Evolutionary conservation across 805 yeast genomes (phyloP).

Genomic region (Metschnikowia kunwiensis): DNA sequence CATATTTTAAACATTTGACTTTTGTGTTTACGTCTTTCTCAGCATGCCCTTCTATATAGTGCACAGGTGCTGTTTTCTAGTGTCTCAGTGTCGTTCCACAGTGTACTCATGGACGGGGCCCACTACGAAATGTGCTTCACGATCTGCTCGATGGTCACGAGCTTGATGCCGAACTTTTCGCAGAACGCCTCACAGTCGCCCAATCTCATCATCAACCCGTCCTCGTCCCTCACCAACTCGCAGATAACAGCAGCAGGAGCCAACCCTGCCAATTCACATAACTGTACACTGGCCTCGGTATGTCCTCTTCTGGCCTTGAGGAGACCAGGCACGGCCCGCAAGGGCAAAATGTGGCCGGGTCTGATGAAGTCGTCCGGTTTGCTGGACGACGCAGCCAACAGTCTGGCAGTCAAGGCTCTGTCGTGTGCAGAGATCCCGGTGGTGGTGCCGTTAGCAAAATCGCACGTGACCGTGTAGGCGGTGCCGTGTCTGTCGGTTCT

Average conservation of each 20-base stretch:
- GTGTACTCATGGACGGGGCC: too few species aligned
- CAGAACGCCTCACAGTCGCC: constrained; percentile 79
- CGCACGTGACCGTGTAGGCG: constrained; percentile 93
- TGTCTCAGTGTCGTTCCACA: too few species aligned
- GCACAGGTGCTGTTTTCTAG: too few species aligned
- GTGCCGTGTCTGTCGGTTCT: constrained; percentile 85
- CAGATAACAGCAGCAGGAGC: constrained; percentile 90
- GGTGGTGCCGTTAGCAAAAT: constrained; percentile 82
- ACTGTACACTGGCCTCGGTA: constrained; percentile 94
- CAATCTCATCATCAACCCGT: constrained; percentile 93
- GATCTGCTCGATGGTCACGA: constrained; percentile 76
- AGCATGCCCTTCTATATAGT: too few species aligned
- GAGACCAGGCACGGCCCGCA: constrained; percentile 86
- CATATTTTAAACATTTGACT: too few species aligned
- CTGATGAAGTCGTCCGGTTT: constrained; percentile 67
- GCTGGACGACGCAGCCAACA: constrained; percentile 59
- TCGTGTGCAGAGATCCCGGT: constrained; percentile 97
- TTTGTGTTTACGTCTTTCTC: too few species aligned
- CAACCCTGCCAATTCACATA: constrained; percentile 71
- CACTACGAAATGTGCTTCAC: constrained; percentile 47
- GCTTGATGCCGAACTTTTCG: constrained; percentile 55
- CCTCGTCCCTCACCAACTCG: constrained; percentile 88
- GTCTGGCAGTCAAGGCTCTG: constrained; percentile 76
- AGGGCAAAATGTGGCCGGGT: constrained; percentile 94
- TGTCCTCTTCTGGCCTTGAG: constrained; percentile 85